Base-by-base conservation (phyloP, 192 early-diverging fungal species). In the Umbelopsis isabellina region DNA sequence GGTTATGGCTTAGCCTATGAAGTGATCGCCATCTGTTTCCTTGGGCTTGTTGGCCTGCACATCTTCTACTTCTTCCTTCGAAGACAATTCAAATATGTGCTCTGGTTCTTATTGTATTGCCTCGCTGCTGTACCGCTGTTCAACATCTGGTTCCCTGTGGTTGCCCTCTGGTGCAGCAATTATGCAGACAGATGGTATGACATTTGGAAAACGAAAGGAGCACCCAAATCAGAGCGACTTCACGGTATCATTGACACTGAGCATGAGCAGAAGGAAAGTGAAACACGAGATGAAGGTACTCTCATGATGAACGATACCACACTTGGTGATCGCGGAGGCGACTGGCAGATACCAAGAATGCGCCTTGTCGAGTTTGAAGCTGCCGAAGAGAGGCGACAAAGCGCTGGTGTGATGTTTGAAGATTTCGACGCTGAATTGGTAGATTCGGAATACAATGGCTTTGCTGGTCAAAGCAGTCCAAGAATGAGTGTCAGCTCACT, bases 161-260 rank as follows among this genome's bases (percentile, higher is more conserved):
- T 72, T 13, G 74, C 79, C 3, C 15, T 71, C 9, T 76, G 74
- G 74, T 68, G 23, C 4, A 53, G 66, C 11, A 68, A 80, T 51
- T 44, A 70, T 47, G 67, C 71, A 0, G 66, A 73, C 33, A 50
- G 51, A 37, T 80, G 79, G 79, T 80, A 80, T 25, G 79, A 80
- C 51, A 67, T 80, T 10, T 80, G 79, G 79, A 71, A 71, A 27
- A 80, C 74, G 0, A 21, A 33, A 15, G 30, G 51, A 21, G 75
- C 74, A 7, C 30, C 10, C 10, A 22, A 41, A 23, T 22, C 45
- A 49, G 70, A 46, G 13, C 71, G 79, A 22, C 22, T 76, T 12
- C 79, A 80, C 48, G 79, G 79, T 16, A 61, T 70, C 2, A 47
- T 76, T 27, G 78, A 79, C 33, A 50, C 67, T 27, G 61, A 70